Conservation (phyloP, 2,329 filamentous ascomycete genomes). For the Curvularia sp. region DNA sequence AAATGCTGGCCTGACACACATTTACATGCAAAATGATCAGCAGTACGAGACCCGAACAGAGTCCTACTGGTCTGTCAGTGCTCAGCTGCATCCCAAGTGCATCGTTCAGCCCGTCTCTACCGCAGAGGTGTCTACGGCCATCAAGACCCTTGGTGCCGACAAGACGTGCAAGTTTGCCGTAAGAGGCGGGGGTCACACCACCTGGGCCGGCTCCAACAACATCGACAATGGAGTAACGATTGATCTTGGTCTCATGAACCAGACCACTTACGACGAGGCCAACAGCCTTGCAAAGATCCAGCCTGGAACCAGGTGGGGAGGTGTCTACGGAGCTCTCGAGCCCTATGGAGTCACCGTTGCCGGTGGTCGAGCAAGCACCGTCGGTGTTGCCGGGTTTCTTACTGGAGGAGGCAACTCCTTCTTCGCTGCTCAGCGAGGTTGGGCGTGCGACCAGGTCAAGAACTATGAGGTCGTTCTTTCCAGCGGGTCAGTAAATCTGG, state of each 20-base stretch:
- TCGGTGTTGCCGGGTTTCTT: slow-evolving; percentile 41
- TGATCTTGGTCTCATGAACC: slow-evolving; percentile 38
- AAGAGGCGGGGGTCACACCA: slow-evolving; percentile 39
- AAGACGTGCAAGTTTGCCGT: slow-evolving; percentile 31
- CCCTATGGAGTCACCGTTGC: slow-evolving; percentile 25
- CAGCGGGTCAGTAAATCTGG: slow-evolving; percentile 30
- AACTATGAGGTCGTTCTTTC: slow-evolving; percentile 51
- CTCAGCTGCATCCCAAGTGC: slow-evolving; percentile 39
- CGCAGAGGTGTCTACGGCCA: slow-evolving; percentile 32
- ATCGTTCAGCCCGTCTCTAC: slow-evolving; percentile 41
- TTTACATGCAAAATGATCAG: slow-evolving; percentile 24
- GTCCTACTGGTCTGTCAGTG: slow-evolving; percentile 38
- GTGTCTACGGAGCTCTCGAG: slow-evolving; percentile 44
- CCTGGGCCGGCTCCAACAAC: slow-evolving; percentile 41
- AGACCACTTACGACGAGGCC: slow-evolving; percentile 16
- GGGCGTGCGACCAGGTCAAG: slow-evolving; percentile 35
- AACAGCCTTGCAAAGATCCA: slow-evolving; percentile 31
- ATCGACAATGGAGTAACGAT: slow-evolving; percentile 39
- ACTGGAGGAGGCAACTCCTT: slow-evolving; percentile 41
- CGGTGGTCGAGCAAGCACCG: slow-evolving; percentile 36
- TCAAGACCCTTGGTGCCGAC: slow-evolving; percentile 21
- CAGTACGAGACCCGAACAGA: slow-evolving; percentile 26
- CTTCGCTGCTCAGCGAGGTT: slow-evolving; percentile 32
- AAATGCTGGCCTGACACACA: slow-evolving; percentile 21
- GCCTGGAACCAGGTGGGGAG: slow-evolving; percentile 43